A percentile compares a stretch with the other conserved stretches of the same genome.
phyloP scores from a whole-genome alignment of 345 rosid genomes.

The Populus deltoides region DNA sequence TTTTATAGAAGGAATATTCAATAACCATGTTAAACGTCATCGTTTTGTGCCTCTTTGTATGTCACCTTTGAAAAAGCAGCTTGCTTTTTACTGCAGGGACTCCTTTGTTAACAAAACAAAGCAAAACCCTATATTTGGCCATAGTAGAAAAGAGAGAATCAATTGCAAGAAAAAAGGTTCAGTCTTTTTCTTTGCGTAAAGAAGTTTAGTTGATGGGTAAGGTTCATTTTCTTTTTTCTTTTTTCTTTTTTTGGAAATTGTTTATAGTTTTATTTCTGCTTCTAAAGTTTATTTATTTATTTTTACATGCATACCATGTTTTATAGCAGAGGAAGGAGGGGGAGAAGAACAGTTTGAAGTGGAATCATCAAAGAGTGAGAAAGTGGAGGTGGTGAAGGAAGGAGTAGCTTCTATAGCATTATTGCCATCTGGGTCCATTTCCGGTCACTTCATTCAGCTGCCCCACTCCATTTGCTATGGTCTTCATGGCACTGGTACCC shows the following conservation, averaged over 20 bases:
- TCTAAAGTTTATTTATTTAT: not conserved
- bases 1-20: too few species aligned
- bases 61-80: too few species aligned
- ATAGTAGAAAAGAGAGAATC: not conserved
- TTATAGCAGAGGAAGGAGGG: conserved; percentile 32
- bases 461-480: conserved; percentile 86
- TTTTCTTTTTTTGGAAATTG: not conserved
- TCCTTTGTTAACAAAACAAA: too few species aligned
- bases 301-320: not conserved
- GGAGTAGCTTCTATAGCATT: conserved; percentile 90
- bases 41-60: too few species aligned
- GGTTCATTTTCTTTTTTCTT: not conserved
- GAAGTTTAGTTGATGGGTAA: conserved; percentile 12
- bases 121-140: too few species aligned
- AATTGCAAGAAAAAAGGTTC: not conserved
- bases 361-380: conserved; percentile 16
- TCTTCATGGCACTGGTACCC: conserved; percentile 76
- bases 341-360: conserved; percentile 6
- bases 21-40: too few species aligned
- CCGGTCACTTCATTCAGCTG: conserved; percentile 86
- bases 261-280: not conserved
- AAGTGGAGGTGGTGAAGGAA: conserved; percentile 51
- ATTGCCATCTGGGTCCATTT: conserved; percentile 73
- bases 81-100: too few species aligned
- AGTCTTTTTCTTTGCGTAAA: not conserved